Percentiles rank a stretch among this genome's conserved stretches.
phyloP scores from a whole-genome alignment of 257 asterid genomes.

The Nicotiana otophora region DNA sequence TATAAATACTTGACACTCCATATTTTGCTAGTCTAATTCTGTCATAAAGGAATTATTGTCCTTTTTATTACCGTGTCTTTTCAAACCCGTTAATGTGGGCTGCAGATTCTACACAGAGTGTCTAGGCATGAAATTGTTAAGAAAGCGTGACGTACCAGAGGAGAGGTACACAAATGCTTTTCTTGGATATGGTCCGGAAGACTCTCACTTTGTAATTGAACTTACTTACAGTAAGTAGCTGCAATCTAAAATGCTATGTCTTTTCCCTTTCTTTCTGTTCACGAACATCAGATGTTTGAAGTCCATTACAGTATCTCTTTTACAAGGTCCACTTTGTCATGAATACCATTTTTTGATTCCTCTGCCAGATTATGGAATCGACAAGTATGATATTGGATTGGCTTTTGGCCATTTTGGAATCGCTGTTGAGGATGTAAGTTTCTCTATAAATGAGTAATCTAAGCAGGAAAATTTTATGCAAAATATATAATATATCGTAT shows the following conservation, averaged over 20 bases:
- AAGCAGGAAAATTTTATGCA: neutral
- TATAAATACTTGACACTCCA: slow-evolving; percentile 17
- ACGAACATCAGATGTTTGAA: neutral
- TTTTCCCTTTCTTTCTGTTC: neutral
- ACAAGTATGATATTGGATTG: slow-evolving; percentile 80
- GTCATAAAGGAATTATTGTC: neutral
- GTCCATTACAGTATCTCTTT: neutral
- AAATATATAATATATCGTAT: neutral
- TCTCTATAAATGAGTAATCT: neutral
- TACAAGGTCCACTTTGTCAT: neutral
- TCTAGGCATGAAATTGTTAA: slow-evolving; percentile 91
- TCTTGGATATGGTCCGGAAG: slow-evolving; percentile 98
- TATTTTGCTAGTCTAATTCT: slow-evolving; percentile 10
- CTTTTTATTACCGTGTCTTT: neutral
- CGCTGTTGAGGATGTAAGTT: slow-evolving; percentile 96
- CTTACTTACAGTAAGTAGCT: slow-evolving; percentile 80
- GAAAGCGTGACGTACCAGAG: slow-evolving; percentile 90
- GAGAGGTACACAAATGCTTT: slow-evolving; percentile 95
- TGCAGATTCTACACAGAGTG: slow-evolving; percentile 96
- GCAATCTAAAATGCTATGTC: neutral
- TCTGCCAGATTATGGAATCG: slow-evolving; percentile 86
- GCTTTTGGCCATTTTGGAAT: slow-evolving; percentile 95
- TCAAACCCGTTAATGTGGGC: neutral
- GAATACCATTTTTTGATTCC: slow-evolving; percentile 12
- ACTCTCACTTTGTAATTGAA: slow-evolving; percentile 93